Conservation (phyloP, 2,329 filamentous ascomycete species). For the Thelonectria olida region DNA sequence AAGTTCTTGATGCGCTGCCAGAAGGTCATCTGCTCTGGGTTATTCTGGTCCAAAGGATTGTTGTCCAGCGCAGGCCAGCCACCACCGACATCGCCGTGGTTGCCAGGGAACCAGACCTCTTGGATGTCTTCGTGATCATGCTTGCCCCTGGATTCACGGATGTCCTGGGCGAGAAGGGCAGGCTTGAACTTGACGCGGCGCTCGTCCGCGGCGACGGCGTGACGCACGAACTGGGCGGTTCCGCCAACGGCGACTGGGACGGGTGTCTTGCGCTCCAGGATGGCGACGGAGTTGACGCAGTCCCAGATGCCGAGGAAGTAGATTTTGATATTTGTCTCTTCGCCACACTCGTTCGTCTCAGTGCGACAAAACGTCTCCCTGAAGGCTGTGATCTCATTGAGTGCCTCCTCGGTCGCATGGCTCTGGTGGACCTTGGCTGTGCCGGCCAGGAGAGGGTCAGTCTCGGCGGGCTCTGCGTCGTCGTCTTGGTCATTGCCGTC, state of each 20-base stretch:
- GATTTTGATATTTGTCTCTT: constrained; percentile 53
- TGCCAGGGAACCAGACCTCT: constrained; percentile 66
- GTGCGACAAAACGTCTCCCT: constrained; percentile 58
- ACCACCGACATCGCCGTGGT: constrained; percentile 63
- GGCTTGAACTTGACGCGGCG: constrained; percentile 65
- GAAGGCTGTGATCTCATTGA: constrained; percentile 54
- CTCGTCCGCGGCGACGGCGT: constrained; percentile 64
- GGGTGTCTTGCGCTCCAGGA: constrained; percentile 50
- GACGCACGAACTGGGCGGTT: constrained; percentile 57
- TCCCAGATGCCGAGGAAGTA: constrained; percentile 67
- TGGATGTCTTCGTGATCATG: constrained; percentile 50
- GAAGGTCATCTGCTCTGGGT: constrained; percentile 37
- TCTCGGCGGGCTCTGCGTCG: constrained; percentile 8
- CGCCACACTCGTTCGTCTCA: constrained; percentile 34
- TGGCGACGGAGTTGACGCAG: constrained; percentile 60
- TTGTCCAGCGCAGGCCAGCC: constrained; percentile 54
- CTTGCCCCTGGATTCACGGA: constrained; percentile 29
- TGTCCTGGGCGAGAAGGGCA: constrained; percentile 56
- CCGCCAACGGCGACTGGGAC: constrained; percentile 49
- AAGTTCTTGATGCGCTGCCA: constrained; percentile 49
- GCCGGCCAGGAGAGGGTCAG: neutral
- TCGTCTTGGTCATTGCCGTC: constrained; percentile 15
- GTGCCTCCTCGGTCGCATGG: constrained; percentile 33
- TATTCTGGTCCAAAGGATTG: constrained; percentile 33
- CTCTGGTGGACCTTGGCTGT: constrained; percentile 30